phyloP scores from a whole-genome alignment of 495 filamentous ascomycete genomes.

The Lepraria neglecta region DNA sequence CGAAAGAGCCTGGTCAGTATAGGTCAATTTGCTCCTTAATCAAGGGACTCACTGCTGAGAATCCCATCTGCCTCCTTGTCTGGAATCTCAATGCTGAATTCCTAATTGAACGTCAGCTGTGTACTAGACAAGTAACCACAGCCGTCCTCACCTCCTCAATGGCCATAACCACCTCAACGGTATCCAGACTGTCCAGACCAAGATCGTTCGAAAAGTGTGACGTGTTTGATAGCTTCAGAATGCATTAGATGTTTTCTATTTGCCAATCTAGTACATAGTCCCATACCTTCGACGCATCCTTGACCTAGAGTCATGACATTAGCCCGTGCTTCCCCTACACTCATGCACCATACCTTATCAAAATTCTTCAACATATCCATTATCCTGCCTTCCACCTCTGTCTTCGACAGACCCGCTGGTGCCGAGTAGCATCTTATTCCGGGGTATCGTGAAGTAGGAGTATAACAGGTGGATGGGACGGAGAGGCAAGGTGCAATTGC shows the following conservation, averaged over 20 bases:
- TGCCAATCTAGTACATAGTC: slow-evolving; percentile 4
- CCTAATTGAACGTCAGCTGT: slow-evolving; percentile 49
- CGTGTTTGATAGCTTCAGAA: slow-evolving; percentile 60
- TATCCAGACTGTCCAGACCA: slow-evolving; percentile 92
- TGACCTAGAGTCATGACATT: slow-evolving; percentile 48
- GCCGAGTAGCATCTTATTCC: slow-evolving; percentile 80
- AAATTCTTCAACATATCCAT: slow-evolving; percentile 86
- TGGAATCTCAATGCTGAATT: slow-evolving; percentile 99
- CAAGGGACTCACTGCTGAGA: slow-evolving; percentile 74
- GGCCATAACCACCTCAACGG: slow-evolving; percentile 98
- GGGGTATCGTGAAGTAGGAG: slow-evolving; percentile 51
- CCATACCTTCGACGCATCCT: slow-evolving; percentile 67
- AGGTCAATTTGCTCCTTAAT: not conserved
- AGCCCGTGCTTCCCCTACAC: slow-evolving; percentile 20
- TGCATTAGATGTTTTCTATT: slow-evolving; percentile 8
- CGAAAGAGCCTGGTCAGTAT: slow-evolving; percentile 24
- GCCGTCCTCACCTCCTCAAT: slow-evolving; percentile 85
- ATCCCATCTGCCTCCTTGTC: slow-evolving; percentile 98
- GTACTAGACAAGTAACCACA: not conserved
- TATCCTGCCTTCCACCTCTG: slow-evolving; percentile 88
- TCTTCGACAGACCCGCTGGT: slow-evolving; percentile 63
- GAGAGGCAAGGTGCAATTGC: slow-evolving; percentile 42
- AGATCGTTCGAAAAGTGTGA: slow-evolving; percentile 96
- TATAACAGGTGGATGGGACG: slow-evolving; percentile 45
- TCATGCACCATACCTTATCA: slow-evolving; percentile 72